A percentile compares a stretch with the other conserved stretches of the same genome.
phyloP scores from a whole-genome alignment of 106 monocot species.

The Apostasia shenzhenica region DNA sequence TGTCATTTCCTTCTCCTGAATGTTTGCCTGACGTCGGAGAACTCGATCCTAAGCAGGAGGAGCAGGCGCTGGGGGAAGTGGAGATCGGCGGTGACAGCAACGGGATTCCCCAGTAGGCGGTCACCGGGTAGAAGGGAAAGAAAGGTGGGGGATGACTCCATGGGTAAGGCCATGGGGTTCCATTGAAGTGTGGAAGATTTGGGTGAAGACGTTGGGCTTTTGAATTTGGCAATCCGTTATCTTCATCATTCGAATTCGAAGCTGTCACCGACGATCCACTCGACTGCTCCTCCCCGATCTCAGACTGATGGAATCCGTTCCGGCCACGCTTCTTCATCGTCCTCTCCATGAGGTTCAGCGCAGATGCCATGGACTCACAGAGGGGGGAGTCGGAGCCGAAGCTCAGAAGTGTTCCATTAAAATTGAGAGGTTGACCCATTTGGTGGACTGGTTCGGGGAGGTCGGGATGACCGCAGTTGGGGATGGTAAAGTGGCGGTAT shows the following conservation, averaged over 20 bases:
- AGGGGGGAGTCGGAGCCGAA: slow-evolving; percentile 34
- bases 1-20: slow-evolving; percentile 33
- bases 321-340: slow-evolving; percentile 4
- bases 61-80: slow-evolving; percentile 2
- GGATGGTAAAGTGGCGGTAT: slow-evolving; percentile 11
- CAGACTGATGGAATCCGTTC: slow-evolving; percentile 2
- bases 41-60: slow-evolving; percentile 6
- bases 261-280: slow-evolving; percentile 24
- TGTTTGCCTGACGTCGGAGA: slow-evolving; percentile 52
- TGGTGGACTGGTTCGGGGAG: slow-evolving; percentile 4
- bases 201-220: slow-evolving; percentile 8
- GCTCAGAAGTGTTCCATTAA: slow-evolving; percentile 35
- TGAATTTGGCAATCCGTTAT: background rate
- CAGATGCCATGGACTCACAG: slow-evolving; percentile 25
- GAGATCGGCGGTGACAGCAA: slow-evolving; percentile 22
- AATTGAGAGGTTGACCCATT: slow-evolving; percentile 2
- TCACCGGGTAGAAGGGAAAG: slow-evolving; percentile 36
- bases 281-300: slow-evolving; percentile 27
- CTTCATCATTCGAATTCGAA: slow-evolving; percentile 22
- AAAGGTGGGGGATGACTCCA: slow-evolving; percentile 22
- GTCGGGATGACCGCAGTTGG: slow-evolving; percentile 3
- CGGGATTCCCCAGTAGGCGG: slow-evolving; percentile 35
- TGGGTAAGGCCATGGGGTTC: slow-evolving; percentile 34
- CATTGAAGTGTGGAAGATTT: slow-evolving; percentile 14
- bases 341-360: slow-evolving; percentile 18